Conservation (phyloP, 176 grass and related monocot species). For the Typha latifolia region DNA sequence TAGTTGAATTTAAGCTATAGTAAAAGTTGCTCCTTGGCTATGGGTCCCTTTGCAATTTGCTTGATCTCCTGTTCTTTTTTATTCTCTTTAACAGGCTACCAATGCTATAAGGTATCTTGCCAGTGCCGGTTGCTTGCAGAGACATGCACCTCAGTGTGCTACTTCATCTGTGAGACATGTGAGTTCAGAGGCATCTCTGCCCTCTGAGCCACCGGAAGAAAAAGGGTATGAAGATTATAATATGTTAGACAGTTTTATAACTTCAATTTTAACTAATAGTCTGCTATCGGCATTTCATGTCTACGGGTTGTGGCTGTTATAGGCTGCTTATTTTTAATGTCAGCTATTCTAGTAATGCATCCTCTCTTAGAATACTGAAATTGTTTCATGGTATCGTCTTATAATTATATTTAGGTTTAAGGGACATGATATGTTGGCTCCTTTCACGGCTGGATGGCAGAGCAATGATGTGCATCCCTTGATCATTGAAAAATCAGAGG, state of each 20-base stretch:
- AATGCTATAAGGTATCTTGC: slow-evolving; percentile 39
- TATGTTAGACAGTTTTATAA: neutral
- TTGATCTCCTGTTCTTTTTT: too few species aligned
- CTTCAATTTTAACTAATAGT: slow-evolving; percentile 4
- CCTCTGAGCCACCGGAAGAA: slow-evolving; percentile 38
- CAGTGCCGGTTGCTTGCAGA: slow-evolving; percentile 24
- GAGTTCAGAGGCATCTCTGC: slow-evolving; percentile 42
- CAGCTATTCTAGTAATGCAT: too few species aligned
- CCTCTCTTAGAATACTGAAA: neutral
- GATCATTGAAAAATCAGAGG: slow-evolving; percentile 88
- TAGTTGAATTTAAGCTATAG: too few species aligned
- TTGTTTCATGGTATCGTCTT: neutral
- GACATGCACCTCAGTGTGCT: slow-evolving; percentile 19
- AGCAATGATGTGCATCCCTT: slow-evolving; percentile 70
- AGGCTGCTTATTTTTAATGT: too few species aligned
- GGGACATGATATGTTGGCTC: slow-evolving; percentile 94
- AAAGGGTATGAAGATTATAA: slow-evolving; percentile 40
- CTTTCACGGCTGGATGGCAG: slow-evolving; percentile 99
- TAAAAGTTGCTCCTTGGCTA: too few species aligned
- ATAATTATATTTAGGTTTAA: slow-evolving; percentile 50
- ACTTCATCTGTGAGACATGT: slow-evolving; percentile 42
- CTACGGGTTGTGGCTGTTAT: neutral
- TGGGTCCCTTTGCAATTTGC: too few species aligned
- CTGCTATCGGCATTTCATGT: neutral
- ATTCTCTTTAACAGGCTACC: slow-evolving; percentile 28